Conservation (phyloP, 495 filamentous ascomycete genomes). For the Xylaria intraflava region DNA sequence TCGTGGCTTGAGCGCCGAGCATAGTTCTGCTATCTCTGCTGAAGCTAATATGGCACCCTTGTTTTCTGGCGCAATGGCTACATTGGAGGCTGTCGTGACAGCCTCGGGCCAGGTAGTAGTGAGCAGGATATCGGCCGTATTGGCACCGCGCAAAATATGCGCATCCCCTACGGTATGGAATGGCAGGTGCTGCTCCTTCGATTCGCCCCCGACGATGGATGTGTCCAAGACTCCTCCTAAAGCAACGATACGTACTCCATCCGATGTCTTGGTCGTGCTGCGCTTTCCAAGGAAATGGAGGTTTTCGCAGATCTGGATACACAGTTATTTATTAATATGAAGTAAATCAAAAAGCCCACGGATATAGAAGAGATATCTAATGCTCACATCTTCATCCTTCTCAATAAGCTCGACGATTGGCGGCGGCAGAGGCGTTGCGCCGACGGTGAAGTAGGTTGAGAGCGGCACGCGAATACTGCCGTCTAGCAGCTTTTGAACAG, state of each 20-base stretch:
- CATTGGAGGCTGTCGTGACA: constrained; percentile 49
- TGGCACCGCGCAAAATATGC: constrained; percentile 62
- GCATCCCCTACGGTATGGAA: constrained; percentile 72
- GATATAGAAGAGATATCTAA: background rate
- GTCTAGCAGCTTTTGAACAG: constrained; percentile 58
- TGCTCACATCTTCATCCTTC: constrained; percentile 54
- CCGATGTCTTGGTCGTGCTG: constrained; percentile 76
- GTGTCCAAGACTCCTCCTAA: constrained; percentile 65
- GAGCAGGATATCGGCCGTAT: constrained; percentile 74
- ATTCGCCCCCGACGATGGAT: constrained; percentile 42
- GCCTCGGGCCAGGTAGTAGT: constrained; percentile 78
- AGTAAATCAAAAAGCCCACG: background rate
- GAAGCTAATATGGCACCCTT: constrained; percentile 32
- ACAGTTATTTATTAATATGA: constrained; percentile 1
- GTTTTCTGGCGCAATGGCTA: constrained; percentile 44
- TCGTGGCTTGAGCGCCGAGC: constrained; percentile 65
- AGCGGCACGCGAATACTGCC: constrained; percentile 66
- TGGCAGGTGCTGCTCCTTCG: constrained; percentile 58
- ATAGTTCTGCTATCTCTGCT: constrained; percentile 64
- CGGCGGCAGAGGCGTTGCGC: constrained; percentile 58
- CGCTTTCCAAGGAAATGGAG: constrained; percentile 83
- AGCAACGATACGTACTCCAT: constrained; percentile 76
- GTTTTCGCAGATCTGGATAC: constrained; percentile 65
- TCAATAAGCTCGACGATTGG: constrained; percentile 64
- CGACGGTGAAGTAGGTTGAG: constrained; percentile 82